Conservation (phyloP, 306 rosid genomes). For the Fragaria iinumae region DNA sequence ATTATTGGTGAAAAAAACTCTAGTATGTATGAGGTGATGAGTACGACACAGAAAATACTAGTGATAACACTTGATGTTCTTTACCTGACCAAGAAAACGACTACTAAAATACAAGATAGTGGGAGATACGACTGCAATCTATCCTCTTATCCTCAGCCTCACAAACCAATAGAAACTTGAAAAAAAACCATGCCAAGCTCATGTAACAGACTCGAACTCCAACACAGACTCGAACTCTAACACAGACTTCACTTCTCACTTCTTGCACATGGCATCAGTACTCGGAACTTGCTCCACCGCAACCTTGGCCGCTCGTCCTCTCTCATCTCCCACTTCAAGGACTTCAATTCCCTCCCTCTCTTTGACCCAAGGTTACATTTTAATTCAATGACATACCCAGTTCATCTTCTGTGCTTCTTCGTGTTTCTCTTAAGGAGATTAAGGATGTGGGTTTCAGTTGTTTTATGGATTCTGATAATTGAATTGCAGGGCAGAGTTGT, state of each 20-base stretch:
- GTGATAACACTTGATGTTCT: too few species aligned
- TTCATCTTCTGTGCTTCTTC: constrained; percentile 21
- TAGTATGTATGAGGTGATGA: too few species aligned
- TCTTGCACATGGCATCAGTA: constrained; percentile 58
- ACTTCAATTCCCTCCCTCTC: constrained; percentile 47
- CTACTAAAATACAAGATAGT: neutral
- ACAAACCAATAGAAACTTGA: constrained; percentile 34
- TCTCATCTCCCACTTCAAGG: constrained; percentile 42
- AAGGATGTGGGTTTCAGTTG: constrained; percentile 16
- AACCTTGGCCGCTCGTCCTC: constrained; percentile 50
- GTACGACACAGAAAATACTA: too few species aligned
- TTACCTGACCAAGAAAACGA: too few species aligned
- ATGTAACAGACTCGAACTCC: neutral
- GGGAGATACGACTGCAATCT: constrained; percentile 31
- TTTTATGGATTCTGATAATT: constrained; percentile 19
- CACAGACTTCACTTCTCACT: neutral
- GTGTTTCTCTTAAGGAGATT: neutral
- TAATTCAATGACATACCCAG: constrained; percentile 17
- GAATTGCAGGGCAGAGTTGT: constrained; percentile 50
- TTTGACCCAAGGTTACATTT: constrained; percentile 51
- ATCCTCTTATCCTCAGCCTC: constrained; percentile 66
- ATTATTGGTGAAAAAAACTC: too few species aligned
- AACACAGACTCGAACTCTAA: neutral
- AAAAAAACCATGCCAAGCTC: constrained; percentile 21
- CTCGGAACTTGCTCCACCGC: constrained; percentile 69